Conservation (phyloP, 441 rosid species). For the Euphorbia neoarborescens region DNA sequence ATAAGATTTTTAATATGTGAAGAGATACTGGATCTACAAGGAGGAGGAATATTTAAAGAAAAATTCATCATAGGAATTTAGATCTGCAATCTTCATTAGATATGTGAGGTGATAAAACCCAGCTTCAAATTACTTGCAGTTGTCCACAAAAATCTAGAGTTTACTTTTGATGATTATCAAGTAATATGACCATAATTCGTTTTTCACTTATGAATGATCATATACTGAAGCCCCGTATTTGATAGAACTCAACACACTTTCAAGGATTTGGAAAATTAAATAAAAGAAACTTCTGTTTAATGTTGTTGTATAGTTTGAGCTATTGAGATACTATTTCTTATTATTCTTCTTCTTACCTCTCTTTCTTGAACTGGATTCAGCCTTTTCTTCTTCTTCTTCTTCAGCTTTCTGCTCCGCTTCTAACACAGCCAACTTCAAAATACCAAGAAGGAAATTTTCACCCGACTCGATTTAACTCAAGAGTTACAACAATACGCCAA, state of each 20-base stretch:
- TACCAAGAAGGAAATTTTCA: not conserved
- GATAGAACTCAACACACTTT: not conserved
- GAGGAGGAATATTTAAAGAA: no score
- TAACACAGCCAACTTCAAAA: conserved; percentile 58
- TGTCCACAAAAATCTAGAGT: not conserved
- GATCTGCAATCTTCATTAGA: no score
- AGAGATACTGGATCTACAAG: no score
- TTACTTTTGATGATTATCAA: not conserved
- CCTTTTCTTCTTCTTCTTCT: conserved; percentile 76
- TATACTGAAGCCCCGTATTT: not conserved
- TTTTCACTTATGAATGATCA: not conserved
- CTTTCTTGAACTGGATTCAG: conserved; percentile 62
- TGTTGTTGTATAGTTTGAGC: conserved; percentile 9
- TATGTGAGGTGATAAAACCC: not conserved
- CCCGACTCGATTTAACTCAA: not conserved
- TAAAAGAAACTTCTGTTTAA: no score
- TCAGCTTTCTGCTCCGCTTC: conserved; percentile 96
- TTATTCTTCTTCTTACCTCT: conserved; percentile 65
- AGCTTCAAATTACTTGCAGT: not conserved
- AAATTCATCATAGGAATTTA: no score
- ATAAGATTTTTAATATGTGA: no score
- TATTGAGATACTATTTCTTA: conserved; percentile 9
- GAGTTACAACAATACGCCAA: not conserved
- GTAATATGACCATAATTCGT: not conserved
- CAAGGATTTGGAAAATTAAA: not conserved